phyloP scores from a whole-genome alignment of 208 protist species.

The Leishmania major region DNA sequence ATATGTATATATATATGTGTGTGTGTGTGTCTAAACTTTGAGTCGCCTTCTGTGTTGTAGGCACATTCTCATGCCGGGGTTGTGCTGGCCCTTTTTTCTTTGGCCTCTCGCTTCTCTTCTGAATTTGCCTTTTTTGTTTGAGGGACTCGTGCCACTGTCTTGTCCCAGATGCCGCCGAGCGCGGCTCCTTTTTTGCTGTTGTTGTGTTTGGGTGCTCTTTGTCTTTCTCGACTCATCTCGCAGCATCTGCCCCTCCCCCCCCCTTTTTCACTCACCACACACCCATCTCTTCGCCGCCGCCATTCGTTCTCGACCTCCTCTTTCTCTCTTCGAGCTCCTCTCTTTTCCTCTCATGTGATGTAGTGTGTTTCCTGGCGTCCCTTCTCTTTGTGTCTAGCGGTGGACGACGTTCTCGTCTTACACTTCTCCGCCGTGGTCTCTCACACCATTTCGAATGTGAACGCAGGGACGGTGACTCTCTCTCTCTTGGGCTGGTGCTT shows the following conservation, averaged over 20 bases:
- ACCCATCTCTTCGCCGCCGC: background rate
- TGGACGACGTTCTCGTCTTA: background rate
- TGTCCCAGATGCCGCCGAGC: too few species aligned
- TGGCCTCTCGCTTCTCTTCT: background rate
- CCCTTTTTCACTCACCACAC: background rate
- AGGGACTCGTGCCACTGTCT: background rate
- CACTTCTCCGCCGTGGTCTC: background rate
- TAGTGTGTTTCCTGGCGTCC: background rate
- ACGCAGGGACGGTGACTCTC: too few species aligned
- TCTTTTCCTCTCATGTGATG: background rate
- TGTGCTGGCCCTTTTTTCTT: conserved; percentile 13
- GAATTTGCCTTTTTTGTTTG: background rate
- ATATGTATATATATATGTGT: too few species aligned
- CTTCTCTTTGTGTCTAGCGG: background rate
- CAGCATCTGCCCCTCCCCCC: background rate
- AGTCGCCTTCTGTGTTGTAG: background rate
- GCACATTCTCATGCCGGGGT: background rate
- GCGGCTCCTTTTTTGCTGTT: background rate
- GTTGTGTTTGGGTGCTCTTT: background rate
- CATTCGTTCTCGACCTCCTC: background rate
- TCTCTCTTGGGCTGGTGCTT: background rate
- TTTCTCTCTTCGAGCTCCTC: background rate
- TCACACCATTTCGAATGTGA: background rate
- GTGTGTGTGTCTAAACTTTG: too few species aligned
- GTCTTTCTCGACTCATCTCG: background rate